A percentile compares a stretch with the other conserved stretches of the same genome.
Evolutionary conservation across 352 stramenopile species (phyloP).

Genomic region (Globisporangium lucens): DNA sequence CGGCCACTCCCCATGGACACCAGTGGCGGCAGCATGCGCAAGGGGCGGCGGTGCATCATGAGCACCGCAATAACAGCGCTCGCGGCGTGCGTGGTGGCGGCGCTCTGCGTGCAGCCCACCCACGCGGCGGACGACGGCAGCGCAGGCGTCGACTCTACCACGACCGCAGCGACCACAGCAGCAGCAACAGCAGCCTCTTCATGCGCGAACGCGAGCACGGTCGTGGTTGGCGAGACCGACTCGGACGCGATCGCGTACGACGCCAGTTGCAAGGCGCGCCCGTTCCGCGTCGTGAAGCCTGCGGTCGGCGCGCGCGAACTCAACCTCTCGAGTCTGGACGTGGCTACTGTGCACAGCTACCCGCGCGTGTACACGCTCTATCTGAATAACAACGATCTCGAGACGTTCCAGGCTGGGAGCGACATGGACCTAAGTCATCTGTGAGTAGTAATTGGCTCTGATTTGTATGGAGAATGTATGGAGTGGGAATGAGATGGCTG

Average conservation of each 20-base stretch:
- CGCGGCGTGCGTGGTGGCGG: neutral
- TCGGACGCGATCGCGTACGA: slow-evolving; percentile 58
- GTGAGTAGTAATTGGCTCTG: neutral
- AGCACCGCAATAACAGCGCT: neutral
- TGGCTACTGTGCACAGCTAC: slow-evolving; percentile 43
- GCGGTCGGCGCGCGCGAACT: slow-evolving; percentile 34
- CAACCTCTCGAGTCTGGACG: slow-evolving; percentile 63
- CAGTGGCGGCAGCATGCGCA: slow-evolving; percentile 28
- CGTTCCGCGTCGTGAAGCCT: slow-evolving; percentile 37
- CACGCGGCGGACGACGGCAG: neutral
- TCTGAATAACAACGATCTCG: slow-evolving; percentile 3
- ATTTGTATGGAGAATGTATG: neutral
- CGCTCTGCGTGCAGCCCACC: neutral
- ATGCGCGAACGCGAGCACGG: slow-evolving; percentile 39
- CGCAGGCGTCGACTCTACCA: neutral
- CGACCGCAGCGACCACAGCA: neutral
- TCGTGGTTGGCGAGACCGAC: slow-evolving; percentile 33
- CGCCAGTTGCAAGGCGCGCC: slow-evolving; percentile 33
- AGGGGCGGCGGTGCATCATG: neutral
- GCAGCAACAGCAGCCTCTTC: slow-evolving; percentile 17
- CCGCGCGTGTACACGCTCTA: slow-evolving; percentile 37
- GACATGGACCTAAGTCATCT: slow-evolving; percentile 9
- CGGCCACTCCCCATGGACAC: slow-evolving; percentile 4
- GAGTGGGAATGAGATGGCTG: neutral
- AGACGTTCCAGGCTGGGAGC: neutral